Evolutionary conservation across 345 rosid species (phyloP).

Genomic region (Nephelium lappaceum): DNA sequence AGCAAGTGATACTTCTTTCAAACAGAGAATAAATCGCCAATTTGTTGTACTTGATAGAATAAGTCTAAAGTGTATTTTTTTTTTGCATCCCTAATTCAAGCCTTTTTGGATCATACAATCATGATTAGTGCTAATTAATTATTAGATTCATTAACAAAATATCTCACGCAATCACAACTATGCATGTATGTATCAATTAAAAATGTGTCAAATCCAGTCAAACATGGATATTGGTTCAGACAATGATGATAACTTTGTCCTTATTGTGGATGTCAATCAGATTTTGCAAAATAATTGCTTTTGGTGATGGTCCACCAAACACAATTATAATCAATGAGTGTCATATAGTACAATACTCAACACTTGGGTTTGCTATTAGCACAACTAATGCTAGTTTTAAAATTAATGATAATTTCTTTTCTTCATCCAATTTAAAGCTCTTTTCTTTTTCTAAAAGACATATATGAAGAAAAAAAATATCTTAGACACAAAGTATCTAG

Average conservation of each 20-base stretch:
- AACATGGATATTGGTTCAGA: constrained; percentile 8
- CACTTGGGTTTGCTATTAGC: not conserved
- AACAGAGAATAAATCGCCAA: no score
- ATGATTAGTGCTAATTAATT: not conserved
- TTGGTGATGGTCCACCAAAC: constrained; percentile 3
- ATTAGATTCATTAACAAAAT: not conserved
- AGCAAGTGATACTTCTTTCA: no score
- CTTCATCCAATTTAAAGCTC: no score
- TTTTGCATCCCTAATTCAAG: not conserved
- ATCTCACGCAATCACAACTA: not conserved
- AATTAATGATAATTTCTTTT: no score
- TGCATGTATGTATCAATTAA: not conserved
- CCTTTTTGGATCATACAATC: not conserved
- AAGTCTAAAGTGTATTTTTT: not conserved
- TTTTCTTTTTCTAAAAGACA: no score
- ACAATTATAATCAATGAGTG: not conserved
- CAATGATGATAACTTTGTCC: constrained; percentile 27
- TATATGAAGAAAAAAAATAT: no score
- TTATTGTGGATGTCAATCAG: constrained; percentile 24
- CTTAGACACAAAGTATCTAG: no score
- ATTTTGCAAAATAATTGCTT: not conserved
- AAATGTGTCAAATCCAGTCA: constrained; percentile 16
- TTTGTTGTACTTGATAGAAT: not conserved
- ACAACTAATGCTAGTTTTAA: not conserved
- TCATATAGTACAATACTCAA: not conserved